Conservation (phyloP, 176 grass and related monocot genomes). For the Oryza punctata region DNA sequence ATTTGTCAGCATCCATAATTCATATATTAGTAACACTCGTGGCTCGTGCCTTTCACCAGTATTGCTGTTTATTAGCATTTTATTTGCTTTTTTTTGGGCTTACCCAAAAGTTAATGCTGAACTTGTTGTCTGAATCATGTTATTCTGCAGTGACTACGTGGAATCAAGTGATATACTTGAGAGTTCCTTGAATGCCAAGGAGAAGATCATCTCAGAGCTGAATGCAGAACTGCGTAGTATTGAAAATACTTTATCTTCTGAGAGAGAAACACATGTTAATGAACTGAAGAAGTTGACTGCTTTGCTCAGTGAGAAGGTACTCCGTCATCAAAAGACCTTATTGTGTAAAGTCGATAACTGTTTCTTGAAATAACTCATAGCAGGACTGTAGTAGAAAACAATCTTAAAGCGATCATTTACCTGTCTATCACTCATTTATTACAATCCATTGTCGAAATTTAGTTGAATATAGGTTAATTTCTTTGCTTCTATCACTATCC, state of each 20-base stretch:
- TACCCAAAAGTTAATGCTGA: background rate
- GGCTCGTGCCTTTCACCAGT: conserved; percentile 15
- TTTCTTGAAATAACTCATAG: conserved; percentile 8
- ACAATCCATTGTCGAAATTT: background rate
- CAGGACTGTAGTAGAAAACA: background rate
- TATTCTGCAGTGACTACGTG: conserved; percentile 78
- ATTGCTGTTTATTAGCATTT: conserved; percentile 6
- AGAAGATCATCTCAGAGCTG: conserved; percentile 98
- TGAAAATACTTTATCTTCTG: conserved; percentile 77
- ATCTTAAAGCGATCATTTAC: conserved; percentile 16
- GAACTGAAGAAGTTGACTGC: conserved; percentile 89
- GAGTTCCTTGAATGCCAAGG: conserved; percentile 95
- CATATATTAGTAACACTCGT: background rate
- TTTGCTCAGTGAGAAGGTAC: conserved; percentile 93
- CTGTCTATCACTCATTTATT: background rate
- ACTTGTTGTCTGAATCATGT: conserved; percentile 19
- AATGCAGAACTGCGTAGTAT: conserved; percentile 94
- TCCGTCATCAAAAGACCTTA: background rate
- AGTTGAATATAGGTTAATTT: conserved; percentile 10
- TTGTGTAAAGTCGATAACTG: background rate
- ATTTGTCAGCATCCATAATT: conserved; percentile 26
- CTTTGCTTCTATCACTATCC: conserved; percentile 14
- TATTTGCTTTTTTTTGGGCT: background rate
- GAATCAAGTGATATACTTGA: conserved; percentile 91
- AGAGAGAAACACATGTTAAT: conserved; percentile 86